Percentiles rank a stretch among this genome's conserved stretches.
Evolutionary conservation across 768 basidiomycete species (phyloP).

Genomic region (Omphalotus guepiniiformis): DNA sequence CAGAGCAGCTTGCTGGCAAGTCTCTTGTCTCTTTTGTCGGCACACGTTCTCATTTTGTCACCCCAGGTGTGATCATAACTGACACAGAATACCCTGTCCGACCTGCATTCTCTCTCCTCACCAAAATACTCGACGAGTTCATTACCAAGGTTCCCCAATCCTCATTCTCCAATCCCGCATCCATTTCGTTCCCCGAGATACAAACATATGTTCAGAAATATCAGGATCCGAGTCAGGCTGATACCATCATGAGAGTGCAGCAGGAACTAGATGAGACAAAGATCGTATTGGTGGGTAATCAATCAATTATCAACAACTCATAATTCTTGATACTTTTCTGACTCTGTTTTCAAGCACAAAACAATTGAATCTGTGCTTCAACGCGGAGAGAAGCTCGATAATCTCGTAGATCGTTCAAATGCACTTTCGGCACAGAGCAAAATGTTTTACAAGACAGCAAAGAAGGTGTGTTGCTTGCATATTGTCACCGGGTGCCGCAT

Average conservation of each 20-base stretch:
- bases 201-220: slow-evolving; percentile 82
- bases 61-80: slow-evolving; percentile 81
- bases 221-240: slow-evolving; percentile 95
- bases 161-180: slow-evolving; percentile 56
- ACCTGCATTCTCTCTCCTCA: slow-evolving; percentile 91
- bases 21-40: slow-evolving; percentile 10
- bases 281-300: slow-evolving; percentile 79
- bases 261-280: slow-evolving; percentile 99
- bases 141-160: slow-evolving; percentile 71
- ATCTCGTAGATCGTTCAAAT: slow-evolving; percentile 90
- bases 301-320: neutral
- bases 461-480: slow-evolving; percentile 67
- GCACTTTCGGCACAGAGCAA: slow-evolving; percentile 87
- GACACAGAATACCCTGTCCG: slow-evolving; percentile 96
- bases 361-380: slow-evolving; percentile 97
- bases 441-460: slow-evolving; percentile 99
- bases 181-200: slow-evolving; percentile 76
- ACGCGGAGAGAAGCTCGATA: slow-evolving; percentile 95
- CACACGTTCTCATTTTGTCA: slow-evolving; percentile 8
- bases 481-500: neutral
- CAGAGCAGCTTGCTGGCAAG: slow-evolving; percentile 80
- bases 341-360: slow-evolving; percentile 71
- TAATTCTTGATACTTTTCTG: neutral
- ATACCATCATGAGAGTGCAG: slow-evolving; percentile 97
- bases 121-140: slow-evolving; percentile 93